Base-by-base conservation (phyloP, 106 monocot species). In the Vanilla planifolia region DNA sequence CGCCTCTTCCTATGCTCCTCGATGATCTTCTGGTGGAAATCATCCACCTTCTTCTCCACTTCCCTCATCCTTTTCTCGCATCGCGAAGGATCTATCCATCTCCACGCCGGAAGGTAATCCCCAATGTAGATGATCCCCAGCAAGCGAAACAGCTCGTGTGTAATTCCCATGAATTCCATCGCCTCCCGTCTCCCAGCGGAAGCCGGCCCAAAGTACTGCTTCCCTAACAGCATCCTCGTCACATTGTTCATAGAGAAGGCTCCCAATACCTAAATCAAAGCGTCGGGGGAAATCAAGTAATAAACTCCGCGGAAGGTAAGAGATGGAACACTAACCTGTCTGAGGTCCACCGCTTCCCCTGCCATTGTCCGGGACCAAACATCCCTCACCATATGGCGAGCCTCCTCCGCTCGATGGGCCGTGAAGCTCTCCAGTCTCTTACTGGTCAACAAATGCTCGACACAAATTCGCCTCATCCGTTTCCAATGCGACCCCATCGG, bases 181-280 rank as follows among this genome's bases (percentile, higher is more conserved):
- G 89, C 86, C 73, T 87, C 89, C 44, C 62, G 26, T 3, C 60
- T 66, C 4, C 70, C 65, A 1, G 57, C 73, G 1, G 35, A 16
- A 29, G 59, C 72, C 0, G 43, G 70, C 17, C 81, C 81, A 11
- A 75, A 78, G 61, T 84, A 90, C 43, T 86, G 86, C 73, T 96
- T 96, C 44, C 95, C 95, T 8, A 96, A 61, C n/a, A 96, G 40
- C 95, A 96, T 90, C 64, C 90, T 78, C 6, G 90, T 96, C 43
- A 96, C 89, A n/a, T 96, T 96, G 67, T 86, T 86, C 80, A 81
- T 81, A 36, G 95, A 90, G 62, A 90, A 90, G 26, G 80, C 86
- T 13, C 76, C 78, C 19, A 96, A 51, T 0, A 86, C 60, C 43
- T 74, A n/a, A n/a, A n/a, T n/a, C n/a, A 50, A 34, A 73, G 48